phyloP scores from a whole-genome alignment of 2,329 filamentous ascomycete species.

The Purpureocillium lavendulum region DNA sequence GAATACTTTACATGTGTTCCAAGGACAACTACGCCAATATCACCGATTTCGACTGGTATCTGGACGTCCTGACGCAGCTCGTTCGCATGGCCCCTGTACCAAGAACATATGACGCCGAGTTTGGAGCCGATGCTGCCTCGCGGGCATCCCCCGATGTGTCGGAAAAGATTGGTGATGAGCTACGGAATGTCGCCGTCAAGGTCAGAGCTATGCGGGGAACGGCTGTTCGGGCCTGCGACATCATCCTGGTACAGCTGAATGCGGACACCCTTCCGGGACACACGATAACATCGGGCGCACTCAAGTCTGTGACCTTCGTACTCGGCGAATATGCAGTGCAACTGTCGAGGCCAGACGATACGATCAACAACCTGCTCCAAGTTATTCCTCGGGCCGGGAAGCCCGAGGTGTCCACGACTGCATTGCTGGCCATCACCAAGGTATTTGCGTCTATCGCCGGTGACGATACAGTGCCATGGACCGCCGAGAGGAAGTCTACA shows the following conservation, averaged over 20 bases:
- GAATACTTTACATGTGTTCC: slow-evolving; percentile 84
- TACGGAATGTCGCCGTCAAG: slow-evolving; percentile 86
- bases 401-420: slow-evolving; percentile 64
- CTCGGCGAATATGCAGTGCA: slow-evolving; percentile 80
- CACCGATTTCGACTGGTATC: slow-evolving; percentile 94
- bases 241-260: slow-evolving; percentile 55
- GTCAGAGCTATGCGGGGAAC: slow-evolving; percentile 75
- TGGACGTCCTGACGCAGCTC: slow-evolving; percentile 80
- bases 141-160: slow-evolving; percentile 40
- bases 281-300: slow-evolving; percentile 52
- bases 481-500: slow-evolving; percentile 61
- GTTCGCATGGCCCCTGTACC: slow-evolving; percentile 60
- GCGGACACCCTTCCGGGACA: slow-evolving; percentile 45
- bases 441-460: slow-evolving; percentile 68
- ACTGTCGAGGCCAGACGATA: slow-evolving; percentile 60
- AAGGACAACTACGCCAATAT: slow-evolving; percentile 81
- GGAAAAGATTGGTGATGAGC: slow-evolving; percentile 69
- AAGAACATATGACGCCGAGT: slow-evolving; percentile 28
- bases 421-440: slow-evolving; percentile 79
- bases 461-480: slow-evolving; percentile 60
- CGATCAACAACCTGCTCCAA: slow-evolving; percentile 67
- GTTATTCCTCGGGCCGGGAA: slow-evolving; percentile 47
- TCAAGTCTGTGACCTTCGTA: slow-evolving; percentile 75
- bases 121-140: slow-evolving; percentile 18
- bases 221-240: slow-evolving; percentile 75